Conservation (phyloP, 495 filamentous ascomycete species). For the Aspergillus leporis region DNA sequence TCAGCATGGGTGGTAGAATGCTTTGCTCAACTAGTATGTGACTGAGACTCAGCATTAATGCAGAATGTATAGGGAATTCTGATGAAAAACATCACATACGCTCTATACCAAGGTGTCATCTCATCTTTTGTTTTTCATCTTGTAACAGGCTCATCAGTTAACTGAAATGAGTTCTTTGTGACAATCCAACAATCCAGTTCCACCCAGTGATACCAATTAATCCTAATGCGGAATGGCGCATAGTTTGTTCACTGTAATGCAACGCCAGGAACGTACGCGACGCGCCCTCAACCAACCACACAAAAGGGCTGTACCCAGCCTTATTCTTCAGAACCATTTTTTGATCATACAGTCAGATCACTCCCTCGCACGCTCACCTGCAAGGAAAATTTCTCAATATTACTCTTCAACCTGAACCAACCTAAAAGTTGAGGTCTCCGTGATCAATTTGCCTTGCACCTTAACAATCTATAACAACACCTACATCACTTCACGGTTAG, state of each 20-base stretch:
- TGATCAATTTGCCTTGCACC: background rate
- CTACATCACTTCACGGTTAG: background rate
- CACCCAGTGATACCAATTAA: constrained; percentile 21
- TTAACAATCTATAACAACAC: background rate
- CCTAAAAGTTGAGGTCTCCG: background rate
- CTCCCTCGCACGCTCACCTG: background rate
- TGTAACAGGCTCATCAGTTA: too few species aligned
- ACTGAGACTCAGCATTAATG: background rate
- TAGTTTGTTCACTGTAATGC: constrained; percentile 13
- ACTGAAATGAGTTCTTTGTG: background rate
- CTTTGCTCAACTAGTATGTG: background rate
- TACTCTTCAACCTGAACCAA: background rate
- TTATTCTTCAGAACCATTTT: constrained; percentile 5
- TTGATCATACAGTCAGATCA: background rate
- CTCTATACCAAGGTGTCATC: background rate
- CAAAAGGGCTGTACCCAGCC: constrained; percentile 7
- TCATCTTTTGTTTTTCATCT: too few species aligned
- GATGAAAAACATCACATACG: too few species aligned
- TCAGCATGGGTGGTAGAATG: background rate
- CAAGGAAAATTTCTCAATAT: background rate
- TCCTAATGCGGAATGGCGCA: constrained; percentile 23
- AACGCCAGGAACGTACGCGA: constrained; percentile 11
- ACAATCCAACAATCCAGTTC: background rate
- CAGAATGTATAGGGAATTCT: background rate
- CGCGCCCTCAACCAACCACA: constrained; percentile 13